phyloP scores from a whole-genome alignment of 306 rosid species.

The Rosa chinensis region DNA sequence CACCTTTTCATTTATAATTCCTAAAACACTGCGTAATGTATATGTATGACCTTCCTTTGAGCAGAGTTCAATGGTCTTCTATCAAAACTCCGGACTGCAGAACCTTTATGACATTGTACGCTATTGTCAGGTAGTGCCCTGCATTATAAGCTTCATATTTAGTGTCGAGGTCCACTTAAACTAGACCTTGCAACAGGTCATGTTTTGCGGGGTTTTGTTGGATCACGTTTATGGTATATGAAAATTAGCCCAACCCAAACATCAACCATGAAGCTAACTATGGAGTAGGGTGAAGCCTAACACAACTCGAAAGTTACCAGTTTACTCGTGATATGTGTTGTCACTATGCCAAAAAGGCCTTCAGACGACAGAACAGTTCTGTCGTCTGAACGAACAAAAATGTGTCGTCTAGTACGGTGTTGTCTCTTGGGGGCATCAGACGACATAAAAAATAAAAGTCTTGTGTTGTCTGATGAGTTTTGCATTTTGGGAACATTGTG shows the following conservation, averaged over 20 bases:
- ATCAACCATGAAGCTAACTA: not conserved
- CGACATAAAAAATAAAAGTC: no score
- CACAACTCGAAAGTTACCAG: not conserved
- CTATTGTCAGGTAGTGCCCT: no score
- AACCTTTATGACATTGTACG: conserved; percentile 94
- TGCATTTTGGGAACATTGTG: no score
- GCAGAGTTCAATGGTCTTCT: conserved; percentile 98
- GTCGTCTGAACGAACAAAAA: no score
- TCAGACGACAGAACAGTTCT: no score
- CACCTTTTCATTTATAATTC: conserved; percentile 3
- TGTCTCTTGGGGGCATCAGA: no score
- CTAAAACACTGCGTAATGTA: conserved; percentile 15
- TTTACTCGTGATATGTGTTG: not conserved
- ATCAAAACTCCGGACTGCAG: conserved; percentile 83
- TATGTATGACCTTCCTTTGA: conserved; percentile 30
- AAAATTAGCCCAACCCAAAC: not conserved
- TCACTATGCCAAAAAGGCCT: no score
- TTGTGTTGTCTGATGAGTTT: no score
- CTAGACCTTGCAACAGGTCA: not conserved
- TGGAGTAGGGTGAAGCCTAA: not conserved
- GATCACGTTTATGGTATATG: not conserved
- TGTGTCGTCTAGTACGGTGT: no score
- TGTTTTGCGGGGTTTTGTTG: not conserved
- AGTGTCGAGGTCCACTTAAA: not conserved
- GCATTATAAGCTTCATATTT: not conserved